phyloP scores from a whole-genome alignment of 2,329 filamentous ascomycete species.

The Alternaria atra region DNA sequence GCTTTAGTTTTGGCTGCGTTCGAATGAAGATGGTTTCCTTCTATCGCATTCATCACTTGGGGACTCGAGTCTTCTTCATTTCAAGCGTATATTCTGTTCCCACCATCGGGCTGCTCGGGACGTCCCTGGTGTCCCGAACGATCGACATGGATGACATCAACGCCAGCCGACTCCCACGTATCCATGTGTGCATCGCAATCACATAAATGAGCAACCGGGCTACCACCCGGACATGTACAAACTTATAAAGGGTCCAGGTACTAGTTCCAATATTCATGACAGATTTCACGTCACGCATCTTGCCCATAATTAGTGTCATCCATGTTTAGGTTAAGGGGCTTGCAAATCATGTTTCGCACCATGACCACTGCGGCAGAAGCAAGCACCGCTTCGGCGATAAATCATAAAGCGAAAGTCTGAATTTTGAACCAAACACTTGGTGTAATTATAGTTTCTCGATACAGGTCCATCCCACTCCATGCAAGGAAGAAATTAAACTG shows the following conservation, averaged over 20 bases:
- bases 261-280: not conserved
- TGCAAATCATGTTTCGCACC: not conserved
- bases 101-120: not conserved
- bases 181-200: not conserved
- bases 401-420: not conserved
- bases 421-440: not conserved
- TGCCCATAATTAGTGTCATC: not conserved
- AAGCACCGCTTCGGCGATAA: not conserved
- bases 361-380: not conserved
- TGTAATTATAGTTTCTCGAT: not conserved
- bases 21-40: not conserved
- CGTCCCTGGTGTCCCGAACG: not conserved
- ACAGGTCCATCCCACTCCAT: not conserved
- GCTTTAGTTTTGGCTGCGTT: not conserved
- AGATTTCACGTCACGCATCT: not conserved
- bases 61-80: not conserved
- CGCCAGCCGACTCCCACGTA: not conserved
- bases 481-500: no score
- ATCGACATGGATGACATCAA: constrained; percentile 13
- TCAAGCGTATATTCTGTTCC: not conserved
- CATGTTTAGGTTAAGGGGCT: not conserved
- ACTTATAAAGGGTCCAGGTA: not conserved
- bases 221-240: not conserved
- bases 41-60: not conserved
- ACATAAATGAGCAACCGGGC: not conserved